Evolutionary conservation across 2,329 filamentous ascomycete genomes (phyloP).

Genomic region (Cercospora sp.): DNA sequence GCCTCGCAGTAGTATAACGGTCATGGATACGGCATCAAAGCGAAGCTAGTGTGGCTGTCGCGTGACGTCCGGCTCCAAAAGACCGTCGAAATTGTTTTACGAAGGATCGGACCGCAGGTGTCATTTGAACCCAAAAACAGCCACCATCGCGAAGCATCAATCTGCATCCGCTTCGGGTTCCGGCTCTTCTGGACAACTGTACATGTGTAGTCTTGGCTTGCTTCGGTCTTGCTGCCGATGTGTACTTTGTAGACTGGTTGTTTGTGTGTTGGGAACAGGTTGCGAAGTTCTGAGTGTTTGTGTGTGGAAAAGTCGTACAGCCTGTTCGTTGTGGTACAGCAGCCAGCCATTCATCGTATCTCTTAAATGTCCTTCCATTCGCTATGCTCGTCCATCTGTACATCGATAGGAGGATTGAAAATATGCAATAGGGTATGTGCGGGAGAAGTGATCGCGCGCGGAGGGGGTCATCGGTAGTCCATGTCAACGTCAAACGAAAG

Average conservation of each 20-base stretch:
- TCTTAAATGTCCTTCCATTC: conserved; percentile 16
- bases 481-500: conserved; percentile 63
- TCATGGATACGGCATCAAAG: conserved; percentile 9
- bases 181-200: conserved; percentile 9
- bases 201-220: conserved; percentile 6
- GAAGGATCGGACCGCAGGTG: conserved; percentile 20
- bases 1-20: conserved; percentile 4
- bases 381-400: conserved; percentile 17
- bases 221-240: conserved; percentile 3
- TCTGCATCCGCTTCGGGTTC: conserved; percentile 3
- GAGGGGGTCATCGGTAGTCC: conserved; percentile 54
- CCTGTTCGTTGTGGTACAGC: conserved; percentile 16
- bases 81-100: conserved; percentile 10
- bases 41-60: conserved; percentile 15
- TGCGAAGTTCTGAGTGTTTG: conserved; percentile 6
- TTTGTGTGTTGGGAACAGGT: conserved; percentile 4
- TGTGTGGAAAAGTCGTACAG: conserved; percentile 11
- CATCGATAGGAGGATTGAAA: conserved; percentile 13
- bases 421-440: conserved; percentile 16
- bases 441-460: conserved; percentile 7
- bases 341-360: conserved; percentile 6
- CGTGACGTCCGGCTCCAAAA: conserved; percentile 16
- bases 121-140: conserved; percentile 16
- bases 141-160: conserved; percentile 6
- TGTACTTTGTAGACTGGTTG: not conserved